phyloP scores from a whole-genome alignment of 1,284 basidiomycete species.

The Puccinia triticina region DNA sequence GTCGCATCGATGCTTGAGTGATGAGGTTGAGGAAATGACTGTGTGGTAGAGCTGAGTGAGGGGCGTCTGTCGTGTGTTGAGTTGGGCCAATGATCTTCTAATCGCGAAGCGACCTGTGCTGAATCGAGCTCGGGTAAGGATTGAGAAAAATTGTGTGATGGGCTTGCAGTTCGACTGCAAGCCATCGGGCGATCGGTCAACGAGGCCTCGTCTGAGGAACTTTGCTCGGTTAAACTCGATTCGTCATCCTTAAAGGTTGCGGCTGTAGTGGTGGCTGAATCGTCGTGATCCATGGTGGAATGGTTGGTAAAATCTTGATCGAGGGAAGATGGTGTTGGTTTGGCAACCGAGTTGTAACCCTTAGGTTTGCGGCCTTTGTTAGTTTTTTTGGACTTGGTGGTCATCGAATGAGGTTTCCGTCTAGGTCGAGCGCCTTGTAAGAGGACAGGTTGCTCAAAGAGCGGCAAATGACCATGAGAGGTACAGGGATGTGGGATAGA shows the following conservation, averaged over 20 bases:
- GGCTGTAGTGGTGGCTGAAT: constrained; percentile 1
- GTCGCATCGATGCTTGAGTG: not conserved
- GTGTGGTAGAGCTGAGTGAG: constrained; percentile 12
- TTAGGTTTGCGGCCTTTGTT: constrained; percentile 37
- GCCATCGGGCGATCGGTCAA: constrained; percentile 14
- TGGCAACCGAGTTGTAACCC: constrained; percentile 18
- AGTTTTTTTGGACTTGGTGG: constrained; percentile 25
- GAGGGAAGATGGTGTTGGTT: not conserved
- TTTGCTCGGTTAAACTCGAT: constrained; percentile 51
- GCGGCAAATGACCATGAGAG: constrained; percentile 49
- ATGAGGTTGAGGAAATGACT: not conserved
- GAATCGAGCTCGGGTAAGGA: constrained; percentile 6
- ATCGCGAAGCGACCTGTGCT: not conserved
- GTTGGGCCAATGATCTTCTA: not conserved
- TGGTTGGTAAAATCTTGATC: not conserved
- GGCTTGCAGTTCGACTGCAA: not conserved
- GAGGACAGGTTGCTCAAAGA: constrained; percentile 51
- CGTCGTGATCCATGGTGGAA: not conserved
- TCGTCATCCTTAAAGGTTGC: constrained; percentile 47
- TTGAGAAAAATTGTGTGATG: constrained; percentile 15
- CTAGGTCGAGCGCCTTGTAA: constrained; percentile 49
- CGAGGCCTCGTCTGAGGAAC: constrained; percentile 48
- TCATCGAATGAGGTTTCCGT: constrained; percentile 39
- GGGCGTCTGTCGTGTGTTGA: not conserved
- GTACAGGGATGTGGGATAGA: constrained; percentile 43